Evolutionary conservation across 345 rosid species (phyloP), one percentile per base, ranked within the genome.

Genomic region (Alliaria petiolata): DNA sequence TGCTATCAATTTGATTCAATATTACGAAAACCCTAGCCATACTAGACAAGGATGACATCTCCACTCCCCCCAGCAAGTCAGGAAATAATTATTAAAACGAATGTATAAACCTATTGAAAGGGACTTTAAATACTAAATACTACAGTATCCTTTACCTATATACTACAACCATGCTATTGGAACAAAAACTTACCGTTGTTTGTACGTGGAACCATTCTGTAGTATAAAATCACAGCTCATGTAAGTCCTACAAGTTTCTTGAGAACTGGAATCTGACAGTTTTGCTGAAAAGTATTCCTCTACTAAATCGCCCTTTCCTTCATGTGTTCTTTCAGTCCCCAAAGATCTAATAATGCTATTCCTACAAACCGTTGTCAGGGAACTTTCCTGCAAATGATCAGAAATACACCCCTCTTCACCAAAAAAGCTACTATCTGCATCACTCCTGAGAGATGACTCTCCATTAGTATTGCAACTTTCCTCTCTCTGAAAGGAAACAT

Each of bases 231-330:
- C 84, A 79, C 95, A 92, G 45, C 72, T 67, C 78, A 88, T 65
- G 78, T 78, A 85, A 38, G 56, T 83, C 67, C 69, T 68, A 79
- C 95, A 85, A 71, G 84, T 81, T 78, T 91, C 97, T 46, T 78
- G 78, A 70, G 75, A 62, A 67, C 81, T 77, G 58, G 85, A 64
- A 76, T 85, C 86, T 26, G 95, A 85, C 70, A 89, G 67, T 74
- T 79, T 78, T 31, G 77, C 69, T 51, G 84, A 75, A 70, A 85
- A 89, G 71, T 85, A 86, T 70, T 74, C 78, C 81, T 77, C 89
- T 53, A 90, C 76, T 79, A 83, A 82, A 79, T 80, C 82, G 66
- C 81, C 83, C 33, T 19, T 70, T 52, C 50, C 78, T 36, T 35
- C 63, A 69, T 66, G 78, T 16, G 79, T 75, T 79, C 66, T 62